Evolutionary conservation across 2,329 filamentous ascomycete genomes (phyloP).

Genomic region (Dothidotthia symphoricarpi): DNA sequence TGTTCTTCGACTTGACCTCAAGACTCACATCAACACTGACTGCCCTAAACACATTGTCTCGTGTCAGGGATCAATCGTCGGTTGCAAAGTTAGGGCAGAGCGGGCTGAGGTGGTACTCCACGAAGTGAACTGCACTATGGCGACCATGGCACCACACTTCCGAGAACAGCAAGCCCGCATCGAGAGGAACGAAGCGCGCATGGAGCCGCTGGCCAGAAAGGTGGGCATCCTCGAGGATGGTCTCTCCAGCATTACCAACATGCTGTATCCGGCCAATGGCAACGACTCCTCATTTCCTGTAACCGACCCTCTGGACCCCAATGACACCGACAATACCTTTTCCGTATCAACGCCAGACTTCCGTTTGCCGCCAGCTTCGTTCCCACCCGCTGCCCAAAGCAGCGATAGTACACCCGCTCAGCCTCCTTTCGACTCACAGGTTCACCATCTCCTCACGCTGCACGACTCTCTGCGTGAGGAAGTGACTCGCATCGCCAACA

Average conservation of each 20-base stretch:
- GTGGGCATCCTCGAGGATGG: conserved; percentile 48
- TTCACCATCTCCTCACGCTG: conserved; percentile 60
- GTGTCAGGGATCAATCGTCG: conserved; percentile 47
- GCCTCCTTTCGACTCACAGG: conserved; percentile 48
- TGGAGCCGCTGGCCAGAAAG: conserved; percentile 46
- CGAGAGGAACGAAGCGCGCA: conserved; percentile 45
- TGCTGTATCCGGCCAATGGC: conserved; percentile 40
- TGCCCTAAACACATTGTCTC: conserved; percentile 46
- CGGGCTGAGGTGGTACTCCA: conserved; percentile 44
- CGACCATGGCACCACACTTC: conserved; percentile 48
- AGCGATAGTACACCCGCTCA: conserved; percentile 25
- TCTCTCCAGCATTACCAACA: conserved; percentile 44
- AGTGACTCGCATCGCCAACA: conserved; percentile 54
- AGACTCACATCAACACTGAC: conserved; percentile 41
- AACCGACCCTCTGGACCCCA: conserved; percentile 36
- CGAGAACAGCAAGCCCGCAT: conserved; percentile 45
- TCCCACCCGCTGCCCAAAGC: conserved; percentile 28
- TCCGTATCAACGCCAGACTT: conserved; percentile 41
- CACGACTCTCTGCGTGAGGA: conserved; percentile 62
- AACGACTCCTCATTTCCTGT: conserved; percentile 35
- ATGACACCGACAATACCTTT: conserved; percentile 22
- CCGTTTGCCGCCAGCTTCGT: conserved; percentile 35
- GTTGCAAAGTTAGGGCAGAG: conserved; percentile 44
- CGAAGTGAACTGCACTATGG: conserved; percentile 45
- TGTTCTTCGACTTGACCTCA: conserved; percentile 45